Conservation (phyloP, 306 rosid species). For the Begonia loranthoides region DNA sequence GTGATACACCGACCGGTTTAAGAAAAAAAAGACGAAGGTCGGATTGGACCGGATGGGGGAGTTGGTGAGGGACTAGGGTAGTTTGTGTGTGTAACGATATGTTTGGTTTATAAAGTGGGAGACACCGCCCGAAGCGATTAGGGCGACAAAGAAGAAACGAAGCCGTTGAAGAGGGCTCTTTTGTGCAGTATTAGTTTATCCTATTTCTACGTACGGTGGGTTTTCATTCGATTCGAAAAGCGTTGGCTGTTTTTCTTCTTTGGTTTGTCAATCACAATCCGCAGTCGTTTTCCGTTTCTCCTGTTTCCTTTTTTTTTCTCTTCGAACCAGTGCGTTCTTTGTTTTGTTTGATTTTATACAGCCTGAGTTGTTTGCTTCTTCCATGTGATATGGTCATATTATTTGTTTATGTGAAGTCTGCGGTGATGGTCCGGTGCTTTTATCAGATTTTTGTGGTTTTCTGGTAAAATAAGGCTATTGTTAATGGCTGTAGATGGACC, state of each 20-base stretch:
- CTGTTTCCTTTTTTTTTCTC: not conserved
- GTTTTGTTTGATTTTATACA: not conserved
- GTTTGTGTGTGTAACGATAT: slow-evolving; percentile 17
- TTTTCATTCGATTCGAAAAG: slow-evolving; percentile 8
- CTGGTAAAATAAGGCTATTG: not conserved
- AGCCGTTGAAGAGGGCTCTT: slow-evolving; percentile 83
- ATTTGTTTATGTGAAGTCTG: not conserved
- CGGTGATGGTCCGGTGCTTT: too few relatives aligned
- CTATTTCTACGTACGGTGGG: slow-evolving; percentile 28
- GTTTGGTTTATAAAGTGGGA: slow-evolving; percentile 32
- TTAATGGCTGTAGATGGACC: slow-evolving; percentile 56
- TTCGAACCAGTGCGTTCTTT: not conserved
- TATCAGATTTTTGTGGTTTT: not conserved
- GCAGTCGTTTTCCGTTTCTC: not conserved
- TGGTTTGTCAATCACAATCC: not conserved
- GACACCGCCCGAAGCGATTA: slow-evolving; percentile 15
- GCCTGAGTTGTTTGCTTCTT: not conserved
- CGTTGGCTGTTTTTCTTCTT: not conserved
- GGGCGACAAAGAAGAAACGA: slow-evolving; percentile 82
- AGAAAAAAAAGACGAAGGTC: not conserved
- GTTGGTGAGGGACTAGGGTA: slow-evolving; percentile 45
- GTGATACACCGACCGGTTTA: too few relatives aligned
- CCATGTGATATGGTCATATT: not conserved
- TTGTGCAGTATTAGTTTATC: slow-evolving; percentile 31
- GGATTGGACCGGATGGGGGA: slow-evolving; percentile 9